Conservation (phyloP, 1,284 basidiomycete species). For the Leccinum fallax region DNA sequence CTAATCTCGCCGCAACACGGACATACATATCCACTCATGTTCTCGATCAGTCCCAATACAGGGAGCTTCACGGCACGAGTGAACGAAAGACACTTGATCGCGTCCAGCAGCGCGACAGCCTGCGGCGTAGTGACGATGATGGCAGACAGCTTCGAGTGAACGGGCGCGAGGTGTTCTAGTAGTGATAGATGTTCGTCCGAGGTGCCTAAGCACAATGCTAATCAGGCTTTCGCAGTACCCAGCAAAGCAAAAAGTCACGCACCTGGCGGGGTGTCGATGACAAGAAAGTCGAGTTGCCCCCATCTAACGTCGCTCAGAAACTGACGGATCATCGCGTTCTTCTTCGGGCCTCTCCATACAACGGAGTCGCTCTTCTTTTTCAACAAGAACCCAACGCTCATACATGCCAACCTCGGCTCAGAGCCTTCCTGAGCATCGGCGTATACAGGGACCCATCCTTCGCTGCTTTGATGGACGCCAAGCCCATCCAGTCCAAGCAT, state of each 20-base stretch:
- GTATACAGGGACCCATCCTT: conserved; percentile 98
- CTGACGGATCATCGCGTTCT: conserved; percentile 99
- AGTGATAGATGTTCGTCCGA: conserved; percentile 98
- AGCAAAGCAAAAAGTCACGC: conserved; percentile 31
- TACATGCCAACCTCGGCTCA: conserved; percentile 79
- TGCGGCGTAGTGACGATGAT: conserved; percentile 98
- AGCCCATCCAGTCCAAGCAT: conserved; percentile 94
- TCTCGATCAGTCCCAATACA: conserved; percentile 95
- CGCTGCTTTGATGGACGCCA: conserved; percentile 88
- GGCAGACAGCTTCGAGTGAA: conserved; percentile 78
- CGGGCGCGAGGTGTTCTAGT: conserved; percentile 89
- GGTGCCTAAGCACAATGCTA: conserved; percentile 63
- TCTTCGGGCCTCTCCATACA: conserved; percentile 99
- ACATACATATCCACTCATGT: conserved; percentile 99
- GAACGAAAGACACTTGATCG: conserved; percentile 95
- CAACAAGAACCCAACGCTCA: conserved; percentile 96
- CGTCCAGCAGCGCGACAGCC: conserved; percentile 93
- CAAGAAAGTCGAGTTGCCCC: conserved; percentile 95
- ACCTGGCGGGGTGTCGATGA: conserved; percentile 98
- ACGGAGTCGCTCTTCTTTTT: conserved; percentile 91
- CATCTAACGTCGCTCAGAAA: conserved; percentile 96
- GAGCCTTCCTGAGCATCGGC: conserved; percentile 62
- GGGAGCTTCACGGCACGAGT: conserved; percentile 85
- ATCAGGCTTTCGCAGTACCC: conserved; percentile 9
- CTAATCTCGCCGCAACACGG: conserved; percentile 93